Base-by-base conservation (phyloP, 2,329 filamentous ascomycete species). In the Aureobasidium sp. region DNA sequence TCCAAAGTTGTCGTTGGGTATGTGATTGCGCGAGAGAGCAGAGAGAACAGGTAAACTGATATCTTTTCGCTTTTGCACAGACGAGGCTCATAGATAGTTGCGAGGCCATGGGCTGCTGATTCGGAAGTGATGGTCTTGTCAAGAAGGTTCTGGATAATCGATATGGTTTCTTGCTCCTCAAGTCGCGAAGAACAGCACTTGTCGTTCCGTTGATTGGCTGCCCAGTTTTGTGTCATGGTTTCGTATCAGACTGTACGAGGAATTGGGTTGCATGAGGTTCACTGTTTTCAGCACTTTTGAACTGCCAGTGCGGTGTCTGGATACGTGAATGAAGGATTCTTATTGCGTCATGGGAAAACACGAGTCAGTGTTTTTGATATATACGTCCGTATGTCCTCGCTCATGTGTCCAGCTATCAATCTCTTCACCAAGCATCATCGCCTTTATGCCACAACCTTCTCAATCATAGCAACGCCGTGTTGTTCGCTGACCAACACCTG, bases 401-500 rank as follows among this genome's bases (percentile, higher is more conserved):
- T 21, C 21, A 21, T 21, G 21, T 21, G 21, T 21, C 21, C 21
- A 21, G 21, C 21, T 21, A 21, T 21, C 21, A 21, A 21, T 21
- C 21, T 21, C 21, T 21, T 21, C 21, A 21, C 21, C 21, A 21
- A 21, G 21, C 21, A 21, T 21, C 21, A 21, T 21, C 21, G 21
- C 34, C 25, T 21, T 21, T 32, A 34, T 25, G 39, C 41, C 42
- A 59, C 21, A n/a, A 61, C 57, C 62, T 63, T 59, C 15, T 59
- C 55, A 16, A 63, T 53, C 25, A 62, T 47, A 32, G 68, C 52
- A 6, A 70, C 68, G 37, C 66, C 63, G 5, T 66, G 66, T 21
- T 61, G 52, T 48, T 69, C 66, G 47, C 66, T 66, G 49, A 70
- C 64, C n/a, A 66, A 66, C 5, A 71, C 67, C 53, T 68, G 68